These are phyloP conservation scores for Annulohypoxylon bovei DNA, from an alignment of 495 filamentous ascomycete genomes.

Conservation along the genomic window DNA sequence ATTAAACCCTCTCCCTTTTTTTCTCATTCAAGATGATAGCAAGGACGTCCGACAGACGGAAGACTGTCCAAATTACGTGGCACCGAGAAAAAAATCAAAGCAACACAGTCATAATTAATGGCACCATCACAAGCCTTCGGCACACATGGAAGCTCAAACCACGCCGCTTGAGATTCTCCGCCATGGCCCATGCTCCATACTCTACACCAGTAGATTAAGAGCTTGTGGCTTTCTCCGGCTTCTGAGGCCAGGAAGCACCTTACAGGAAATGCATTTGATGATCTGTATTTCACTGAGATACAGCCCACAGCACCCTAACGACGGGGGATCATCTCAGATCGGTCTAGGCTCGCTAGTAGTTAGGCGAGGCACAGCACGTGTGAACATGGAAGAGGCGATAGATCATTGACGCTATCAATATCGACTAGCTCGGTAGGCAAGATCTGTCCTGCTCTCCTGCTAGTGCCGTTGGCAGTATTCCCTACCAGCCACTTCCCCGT, in stretches of 20 bases:
- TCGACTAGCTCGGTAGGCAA: slow-evolving; percentile 18
- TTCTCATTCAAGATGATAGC: not conserved
- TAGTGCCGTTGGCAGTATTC: slow-evolving; percentile 1
- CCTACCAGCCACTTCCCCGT: slow-evolving; percentile 7
- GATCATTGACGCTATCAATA: slow-evolving; percentile 6
- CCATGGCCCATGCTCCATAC: not conserved
- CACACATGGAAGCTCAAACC: slow-evolving; percentile 12
- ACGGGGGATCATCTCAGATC: slow-evolving; percentile 12
- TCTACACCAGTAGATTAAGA: not conserved
- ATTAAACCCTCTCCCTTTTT: not conserved
- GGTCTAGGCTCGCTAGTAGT: slow-evolving; percentile 20
- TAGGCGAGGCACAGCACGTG: slow-evolving; percentile 26
- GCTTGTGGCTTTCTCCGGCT: not conserved
- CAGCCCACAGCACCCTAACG: not conserved
- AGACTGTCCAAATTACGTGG: slow-evolving; percentile 7
- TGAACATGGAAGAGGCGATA: slow-evolving; percentile 1
- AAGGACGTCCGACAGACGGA: slow-evolving; percentile 17
- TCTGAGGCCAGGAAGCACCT: not conserved
- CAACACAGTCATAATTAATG: slow-evolving; percentile 14
- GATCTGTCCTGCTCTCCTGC: not conserved
- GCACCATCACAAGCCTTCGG: not conserved
- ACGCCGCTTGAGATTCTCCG: not conserved
- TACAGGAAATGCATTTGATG: not conserved
- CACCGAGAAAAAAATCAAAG: slow-evolving; percentile 1
- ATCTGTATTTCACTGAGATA: not conserved